Percentiles rank a stretch among this genome's conserved stretches.
phyloP scores from a whole-genome alignment of 2,329 filamentous ascomycete species.

The Phaeomoniella chlamydospora region DNA sequence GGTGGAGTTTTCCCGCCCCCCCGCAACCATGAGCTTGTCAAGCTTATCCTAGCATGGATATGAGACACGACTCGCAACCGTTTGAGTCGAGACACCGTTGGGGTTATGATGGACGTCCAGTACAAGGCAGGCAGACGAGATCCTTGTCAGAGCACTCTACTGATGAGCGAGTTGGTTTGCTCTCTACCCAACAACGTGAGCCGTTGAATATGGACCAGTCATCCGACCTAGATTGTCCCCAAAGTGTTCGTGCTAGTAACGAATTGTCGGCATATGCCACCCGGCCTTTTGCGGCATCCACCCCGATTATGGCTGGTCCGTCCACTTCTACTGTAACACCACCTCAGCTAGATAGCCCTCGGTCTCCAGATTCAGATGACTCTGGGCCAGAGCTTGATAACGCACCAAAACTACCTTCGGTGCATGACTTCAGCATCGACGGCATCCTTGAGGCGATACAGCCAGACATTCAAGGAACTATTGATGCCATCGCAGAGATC shows the following conservation, averaged over 20 bases:
- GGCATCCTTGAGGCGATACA: conserved; percentile 42
- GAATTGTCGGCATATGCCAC: neutral
- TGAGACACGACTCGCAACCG: too few relatives aligned
- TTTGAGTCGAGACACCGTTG: too few relatives aligned
- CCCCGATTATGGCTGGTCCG: neutral
- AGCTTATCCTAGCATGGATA: too few relatives aligned
- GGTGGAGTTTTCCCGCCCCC: too few relatives aligned
- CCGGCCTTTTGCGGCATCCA: neutral
- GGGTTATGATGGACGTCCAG: too few relatives aligned
- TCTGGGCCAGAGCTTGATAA: neutral
- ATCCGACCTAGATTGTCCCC: neutral
- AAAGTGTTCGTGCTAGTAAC: neutral
- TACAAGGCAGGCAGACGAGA: too few relatives aligned
- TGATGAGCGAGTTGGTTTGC: too few relatives aligned
- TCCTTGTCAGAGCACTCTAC: too few relatives aligned
- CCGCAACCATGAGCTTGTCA: too few relatives aligned
- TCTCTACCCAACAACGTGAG: too few relatives aligned
- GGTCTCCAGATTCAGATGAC: neutral
- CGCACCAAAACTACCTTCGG: conserved; percentile 21
- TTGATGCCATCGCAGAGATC: conserved; percentile 49
- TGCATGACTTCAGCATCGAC: conserved; percentile 40
- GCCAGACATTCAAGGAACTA: conserved; percentile 40
- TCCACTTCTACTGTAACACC: neutral
- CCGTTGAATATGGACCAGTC: too few relatives aligned
- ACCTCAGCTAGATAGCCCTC: neutral